phyloP scores from a whole-genome alignment of 306 rosid species.

The Urtica urens region DNA sequence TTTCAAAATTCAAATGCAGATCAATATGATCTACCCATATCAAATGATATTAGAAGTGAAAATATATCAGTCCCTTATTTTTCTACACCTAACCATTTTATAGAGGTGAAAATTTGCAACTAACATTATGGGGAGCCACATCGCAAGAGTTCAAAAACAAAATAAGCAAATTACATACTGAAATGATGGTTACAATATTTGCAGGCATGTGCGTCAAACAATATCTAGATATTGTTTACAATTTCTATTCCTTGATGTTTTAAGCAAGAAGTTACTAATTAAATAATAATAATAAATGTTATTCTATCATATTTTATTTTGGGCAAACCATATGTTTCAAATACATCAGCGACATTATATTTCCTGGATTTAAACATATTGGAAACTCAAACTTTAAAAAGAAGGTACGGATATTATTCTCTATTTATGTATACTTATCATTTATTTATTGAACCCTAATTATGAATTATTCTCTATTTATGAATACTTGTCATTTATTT shows the following conservation, averaged over 20 bases:
- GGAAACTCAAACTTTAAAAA: not conserved
- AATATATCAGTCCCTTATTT: not conserved
- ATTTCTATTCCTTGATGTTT: not conserved
- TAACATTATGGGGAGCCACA: not conserved
- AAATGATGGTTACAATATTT: not conserved
- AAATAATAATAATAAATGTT: not conserved
- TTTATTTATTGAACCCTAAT: no score
- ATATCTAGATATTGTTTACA: not conserved
- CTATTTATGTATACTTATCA: no score
- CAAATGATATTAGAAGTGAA: no score
- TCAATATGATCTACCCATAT: no score
- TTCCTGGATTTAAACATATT: no score
- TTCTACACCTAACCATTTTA: not conserved
- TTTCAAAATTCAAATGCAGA: no score
- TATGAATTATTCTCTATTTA: no score
- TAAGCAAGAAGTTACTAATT: not conserved
- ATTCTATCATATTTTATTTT: not conserved
- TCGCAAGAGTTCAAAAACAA: no score
- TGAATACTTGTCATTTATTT: no score
- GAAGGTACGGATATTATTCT: not conserved
- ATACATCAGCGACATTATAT: not conserved
- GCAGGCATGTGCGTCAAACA: not conserved
- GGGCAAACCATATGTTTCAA: not conserved
- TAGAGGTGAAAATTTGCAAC: not conserved
- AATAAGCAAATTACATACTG: not conserved